phyloP scores from a whole-genome alignment of 176 grass and related monocot species.

The Juncus effusus region DNA sequence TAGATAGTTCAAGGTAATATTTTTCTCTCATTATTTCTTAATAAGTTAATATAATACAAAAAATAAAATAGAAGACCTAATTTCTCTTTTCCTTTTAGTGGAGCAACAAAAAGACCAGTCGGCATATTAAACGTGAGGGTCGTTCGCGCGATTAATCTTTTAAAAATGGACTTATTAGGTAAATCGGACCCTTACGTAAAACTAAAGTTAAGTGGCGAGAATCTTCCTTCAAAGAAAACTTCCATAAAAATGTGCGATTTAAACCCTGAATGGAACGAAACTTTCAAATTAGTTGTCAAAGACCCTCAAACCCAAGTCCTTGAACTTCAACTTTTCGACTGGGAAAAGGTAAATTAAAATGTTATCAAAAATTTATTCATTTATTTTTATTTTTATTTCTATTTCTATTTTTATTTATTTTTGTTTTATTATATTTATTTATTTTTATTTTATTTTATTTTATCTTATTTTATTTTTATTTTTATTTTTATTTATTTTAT shows the following conservation, averaged over 20 bases:
- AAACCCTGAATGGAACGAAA: constrained; percentile 95
- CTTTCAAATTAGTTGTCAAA: constrained; percentile 93
- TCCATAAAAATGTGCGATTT: constrained; percentile 86
- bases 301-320: constrained; percentile 88
- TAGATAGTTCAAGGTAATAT: constrained; percentile 75
- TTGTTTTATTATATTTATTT: too few species aligned
- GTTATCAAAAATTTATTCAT: constrained; percentile 13
- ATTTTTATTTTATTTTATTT: background rate
- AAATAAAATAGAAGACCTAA: constrained; percentile 3
- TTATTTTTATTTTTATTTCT: constrained; percentile 5
- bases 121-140: constrained; percentile 86
- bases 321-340: constrained; percentile 86
- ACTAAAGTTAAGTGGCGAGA: constrained; percentile 76
- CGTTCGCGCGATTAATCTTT: constrained; percentile 73
- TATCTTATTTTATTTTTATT: background rate
- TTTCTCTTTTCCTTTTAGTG: constrained; percentile 38
- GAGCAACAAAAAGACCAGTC: constrained; percentile 76
- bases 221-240: constrained; percentile 72
- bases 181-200: constrained; percentile 99
- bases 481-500: constrained; percentile 7
- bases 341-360: constrained; percentile 77
- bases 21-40: background rate
- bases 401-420: background rate
- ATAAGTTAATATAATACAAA: too few species aligned
- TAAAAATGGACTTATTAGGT: constrained; percentile 94